Evolutionary conservation across 495 filamentous ascomycete genomes (phyloP), one percentile per base, ranked within the genome.

Genomic region (Neurospora sp.): DNA sequence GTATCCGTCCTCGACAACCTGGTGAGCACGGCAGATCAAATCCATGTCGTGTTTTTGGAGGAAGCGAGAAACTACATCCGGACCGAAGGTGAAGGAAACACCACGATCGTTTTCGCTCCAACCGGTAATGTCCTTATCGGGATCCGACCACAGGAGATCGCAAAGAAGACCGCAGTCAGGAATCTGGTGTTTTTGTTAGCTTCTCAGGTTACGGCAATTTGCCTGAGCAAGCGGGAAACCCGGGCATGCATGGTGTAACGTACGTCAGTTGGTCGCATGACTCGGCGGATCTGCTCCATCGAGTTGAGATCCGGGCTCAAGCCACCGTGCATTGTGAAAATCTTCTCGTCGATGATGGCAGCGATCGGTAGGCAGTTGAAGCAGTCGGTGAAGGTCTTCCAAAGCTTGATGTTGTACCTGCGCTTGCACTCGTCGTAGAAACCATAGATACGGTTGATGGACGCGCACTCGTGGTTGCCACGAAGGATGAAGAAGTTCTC

Each of bases 391-490:
- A 99, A 99, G 8, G 96, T 99, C 88, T 99, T 99, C 96, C 96
- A 99, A 75, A 99, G 90, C 89, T 99, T 99, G 86, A 99, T 99
- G 86, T 99, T 99, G 85, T 99, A 99, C 74, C 96, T 88, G 75
- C 96, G 91, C 87, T 99, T 99, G 89, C 96, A 99, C 83, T 99
- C 96, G 81, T 99, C 96, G 86, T 99, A 99, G 87, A 99, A 99
- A 59, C 96, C 96, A 78, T 99, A 99, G 84, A 99, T 99, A 83
- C 96, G 96, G 86, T 99, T 99, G 87, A 99, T 99, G 27, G 96
- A 98, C 35, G 96, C 96, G 85, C 96, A 99, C 82, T 99, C 96
- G 86, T 99, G 96, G 88, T 99, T 99, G 72, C 96, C 96, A 76
- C 96, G 92, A 66, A 99, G 88, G 77, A 99, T 92, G 87, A 99